Evolutionary conservation across 805 yeast genomes (phyloP), one percentile per base, ranked within the genome.

Genomic region (Yarrowia sp.): DNA sequence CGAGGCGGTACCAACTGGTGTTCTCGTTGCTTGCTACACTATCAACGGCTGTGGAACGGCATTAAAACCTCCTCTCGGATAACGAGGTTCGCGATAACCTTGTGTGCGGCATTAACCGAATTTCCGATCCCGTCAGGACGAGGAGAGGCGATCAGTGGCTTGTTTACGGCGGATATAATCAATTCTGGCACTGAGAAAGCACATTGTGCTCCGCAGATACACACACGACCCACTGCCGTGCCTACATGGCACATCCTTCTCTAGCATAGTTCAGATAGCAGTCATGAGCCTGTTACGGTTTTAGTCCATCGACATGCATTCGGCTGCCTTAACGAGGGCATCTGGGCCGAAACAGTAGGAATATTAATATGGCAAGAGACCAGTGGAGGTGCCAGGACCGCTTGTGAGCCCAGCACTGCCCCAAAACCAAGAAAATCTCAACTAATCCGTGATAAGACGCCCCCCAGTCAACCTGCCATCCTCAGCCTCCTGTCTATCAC

Each of bases 401-500:
- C 30, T 24, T 24, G 30, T 7, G 30, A 24, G 30, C 30, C 30
- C 7, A 4, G 30, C 30, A 24, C 30, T 5, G 30, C 30, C 30
- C 30, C 30, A 24, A 24, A 24, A 24, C 30, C 30, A 24, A 24
- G 30, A 24, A 24, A 24, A 24, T 24, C 30, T 24, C 30, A 7
- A 24, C 30, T 4, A 24, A 24, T 24, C 30, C 30, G 30, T 5
- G 7, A 24, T 7, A 24, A 24, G 6, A 24, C 30, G 30, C 30
- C 30, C n/a, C 38, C 38, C 38, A 13, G 44, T 40, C 47, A 43
- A 13, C 47, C 24, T 19, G 24, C 47, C 14, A 38, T 42, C 38
- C 46, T 55, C 61, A 39, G 61, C 61, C 58, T 52, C 58, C 58
- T 52, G 58, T 52, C 58, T 38, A 52, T 52, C 58, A 20, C 58